phyloP scores from a whole-genome alignment of 306 rosid genomes.

The Alnus glutinosa region DNA sequence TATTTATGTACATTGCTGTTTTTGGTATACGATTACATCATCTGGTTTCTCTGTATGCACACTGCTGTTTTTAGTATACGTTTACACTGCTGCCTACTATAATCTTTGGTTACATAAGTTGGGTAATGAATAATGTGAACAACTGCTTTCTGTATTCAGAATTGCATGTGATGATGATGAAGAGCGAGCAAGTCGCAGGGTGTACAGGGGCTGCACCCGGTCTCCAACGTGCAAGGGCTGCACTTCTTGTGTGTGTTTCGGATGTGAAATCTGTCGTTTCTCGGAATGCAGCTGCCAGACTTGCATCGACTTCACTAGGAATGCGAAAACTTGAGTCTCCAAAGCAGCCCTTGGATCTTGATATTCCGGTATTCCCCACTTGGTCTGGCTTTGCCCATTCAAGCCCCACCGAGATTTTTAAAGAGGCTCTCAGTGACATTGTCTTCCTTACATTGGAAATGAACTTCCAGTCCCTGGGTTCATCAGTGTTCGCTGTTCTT shows the following conservation, averaged over 20 bases:
- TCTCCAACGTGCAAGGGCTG: constrained; percentile 93
- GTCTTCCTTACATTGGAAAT: constrained; percentile 22
- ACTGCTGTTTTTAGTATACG: neutral
- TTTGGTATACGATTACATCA: too few relatives aligned
- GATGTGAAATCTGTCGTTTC: constrained; percentile 85
- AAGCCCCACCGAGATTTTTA: constrained; percentile 11
- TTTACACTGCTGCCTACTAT: neutral
- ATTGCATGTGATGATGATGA: constrained; percentile 84
- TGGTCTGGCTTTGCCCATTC: constrained; percentile 24
- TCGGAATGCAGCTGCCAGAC: constrained; percentile 98
- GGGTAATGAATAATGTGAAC: neutral
- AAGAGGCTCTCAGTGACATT: constrained; percentile 15
- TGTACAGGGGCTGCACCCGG: constrained; percentile 80
- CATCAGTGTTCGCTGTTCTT: constrained; percentile 19
- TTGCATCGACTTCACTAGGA: constrained; percentile 86
- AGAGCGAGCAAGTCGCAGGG: constrained; percentile 85
- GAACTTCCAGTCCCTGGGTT: constrained; percentile 28
- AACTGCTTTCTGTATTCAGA: constrained; percentile 38
- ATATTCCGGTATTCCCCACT: neutral
- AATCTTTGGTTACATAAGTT: neutral
- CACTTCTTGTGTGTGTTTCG: constrained; percentile 95
- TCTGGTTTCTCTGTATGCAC: neutral
- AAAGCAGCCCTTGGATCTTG: neutral
- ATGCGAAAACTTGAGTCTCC: constrained; percentile 53
- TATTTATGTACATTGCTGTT: neutral